Evolutionary conservation across 176 grass and related monocot genomes (phyloP), one percentile per base, ranked within the genome.

Genomic region (Oryza officinalis): DNA sequence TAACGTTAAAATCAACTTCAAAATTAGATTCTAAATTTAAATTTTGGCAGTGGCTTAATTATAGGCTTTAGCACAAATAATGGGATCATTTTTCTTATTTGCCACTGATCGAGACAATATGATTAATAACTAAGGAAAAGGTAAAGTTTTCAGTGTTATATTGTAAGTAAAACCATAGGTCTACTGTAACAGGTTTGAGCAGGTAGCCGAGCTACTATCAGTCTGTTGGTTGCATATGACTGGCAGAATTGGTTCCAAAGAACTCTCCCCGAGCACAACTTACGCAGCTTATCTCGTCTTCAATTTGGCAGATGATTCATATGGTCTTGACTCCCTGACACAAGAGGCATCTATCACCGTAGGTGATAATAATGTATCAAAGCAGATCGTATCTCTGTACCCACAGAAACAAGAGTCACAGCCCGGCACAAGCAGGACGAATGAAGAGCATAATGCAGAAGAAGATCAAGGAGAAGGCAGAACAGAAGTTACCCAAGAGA

Each of bases 211-310:
- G 28, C 71, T 85, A 0, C 9, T 82, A 28, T 1, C 3, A n/a
- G 89, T 91, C 8, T 91, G 81, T 30, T 85, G 81, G 89, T n/a
- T 91, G 64, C 71, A 82, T 23, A 92, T 91, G 13, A 18, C 10
- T 25, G 69, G 35, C 10, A 85, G 8, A 9, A 88, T 91, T 65
- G 76, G 82, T 22, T 71, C 75, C 22, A 76, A 23, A 15, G 23
- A 63, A 27, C 77, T 91, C 15, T 77, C 70, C 9, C 76, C 14
- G 20, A 40, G 66, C 32, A 87, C 85, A 45, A 81, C 18, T 0
- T 91, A 91, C 17, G 38, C 49, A 25, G 85, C 76, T 4, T 77
- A 77, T 85, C 81, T 91, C 13, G 27, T 91, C 76, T 91, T 81
- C 35, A 78, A 81, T 67, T 8, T 76, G 18, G 25, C 11, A 3